Conservation (phyloP, 2,329 filamentous ascomycete species). For the Talaromyces islandicus region DNA sequence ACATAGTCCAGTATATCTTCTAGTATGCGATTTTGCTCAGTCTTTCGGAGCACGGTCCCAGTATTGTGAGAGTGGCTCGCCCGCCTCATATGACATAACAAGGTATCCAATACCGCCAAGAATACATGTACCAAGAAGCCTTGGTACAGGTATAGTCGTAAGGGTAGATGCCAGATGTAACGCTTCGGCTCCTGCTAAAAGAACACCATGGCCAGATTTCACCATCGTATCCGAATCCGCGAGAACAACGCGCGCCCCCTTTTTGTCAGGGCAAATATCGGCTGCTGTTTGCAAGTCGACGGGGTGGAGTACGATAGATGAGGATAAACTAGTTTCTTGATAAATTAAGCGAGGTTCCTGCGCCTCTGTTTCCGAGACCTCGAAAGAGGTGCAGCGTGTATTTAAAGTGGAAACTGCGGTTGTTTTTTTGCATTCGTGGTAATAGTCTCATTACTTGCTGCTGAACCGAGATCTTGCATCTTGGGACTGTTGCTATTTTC, state of each 20-base stretch:
- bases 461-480: neutral
- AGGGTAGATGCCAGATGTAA: slow-evolving; percentile 11
- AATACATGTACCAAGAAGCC: slow-evolving; percentile 12
- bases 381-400: neutral
- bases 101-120: slow-evolving; percentile 12
- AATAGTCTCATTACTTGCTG: neutral
- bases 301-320: slow-evolving; percentile 12
- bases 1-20: slow-evolving; percentile 11
- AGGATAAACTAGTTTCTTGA: slow-evolving; percentile 11
- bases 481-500: neutral
- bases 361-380: neutral
- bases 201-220: slow-evolving; percentile 13
- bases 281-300: slow-evolving; percentile 6
- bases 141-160: slow-evolving; percentile 11
- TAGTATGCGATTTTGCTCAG: slow-evolving; percentile 6
- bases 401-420: neutral
- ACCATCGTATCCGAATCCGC: slow-evolving; percentile 12
- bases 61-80: slow-evolving; percentile 12
- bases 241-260: slow-evolving; percentile 11
- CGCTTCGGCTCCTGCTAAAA: slow-evolving; percentile 14
- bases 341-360: slow-evolving; percentile 10
- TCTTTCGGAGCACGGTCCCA: slow-evolving; percentile 12
- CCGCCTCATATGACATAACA: slow-evolving; percentile 12
- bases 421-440: neutral
- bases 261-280: slow-evolving; percentile 11